A percentile compares a stretch with the other conserved stretches of the same genome.
phyloP scores from a whole-genome alignment of 176 grass and related monocot species.

The Ensete ventricosum region DNA sequence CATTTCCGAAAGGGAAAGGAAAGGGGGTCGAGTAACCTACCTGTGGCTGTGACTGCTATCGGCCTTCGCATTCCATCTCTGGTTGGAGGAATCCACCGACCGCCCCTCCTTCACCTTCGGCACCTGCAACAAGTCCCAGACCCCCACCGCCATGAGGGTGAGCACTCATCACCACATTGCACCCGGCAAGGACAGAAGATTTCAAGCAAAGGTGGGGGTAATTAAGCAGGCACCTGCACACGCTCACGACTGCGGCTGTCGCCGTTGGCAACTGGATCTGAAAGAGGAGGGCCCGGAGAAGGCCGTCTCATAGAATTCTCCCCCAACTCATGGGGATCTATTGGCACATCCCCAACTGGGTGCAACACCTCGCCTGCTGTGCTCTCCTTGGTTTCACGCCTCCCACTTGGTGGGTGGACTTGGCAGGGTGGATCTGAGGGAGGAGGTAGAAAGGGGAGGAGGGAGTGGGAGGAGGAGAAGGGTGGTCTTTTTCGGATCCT shows the following conservation, averaged over 20 bases:
- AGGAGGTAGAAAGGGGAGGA: not conserved
- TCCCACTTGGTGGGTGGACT: not conserved
- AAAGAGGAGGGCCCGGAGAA: not conserved
- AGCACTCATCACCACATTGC: not conserved
- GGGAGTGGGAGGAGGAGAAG: not conserved
- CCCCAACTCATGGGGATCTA: conserved; percentile 19
- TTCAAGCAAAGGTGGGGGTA: not conserved
- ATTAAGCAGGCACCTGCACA: not conserved
- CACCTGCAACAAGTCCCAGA: conserved; percentile 6
- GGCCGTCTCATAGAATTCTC: conserved; percentile 18
- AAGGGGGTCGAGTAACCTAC: not conserved
- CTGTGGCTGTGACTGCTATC: conserved; percentile 28
- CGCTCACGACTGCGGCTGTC: not conserved
- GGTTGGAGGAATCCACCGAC: conserved; percentile 31
- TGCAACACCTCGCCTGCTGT: conserved; percentile 34
- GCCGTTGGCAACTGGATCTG: not conserved
- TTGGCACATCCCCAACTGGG: conserved; percentile 38
- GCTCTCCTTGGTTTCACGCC: conserved; percentile 1
- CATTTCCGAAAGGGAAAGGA: too few relatives aligned
- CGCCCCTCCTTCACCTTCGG: not conserved
- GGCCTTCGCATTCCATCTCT: not conserved
- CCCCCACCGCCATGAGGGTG: too few relatives aligned
- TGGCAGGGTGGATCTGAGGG: conserved; percentile 43
- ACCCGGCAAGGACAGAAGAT: conserved; percentile 1
- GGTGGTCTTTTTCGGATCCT: conserved; percentile 73